phyloP scores from a whole-genome alignment of 1,139 yeast genomes.

The Pichia sp. region DNA sequence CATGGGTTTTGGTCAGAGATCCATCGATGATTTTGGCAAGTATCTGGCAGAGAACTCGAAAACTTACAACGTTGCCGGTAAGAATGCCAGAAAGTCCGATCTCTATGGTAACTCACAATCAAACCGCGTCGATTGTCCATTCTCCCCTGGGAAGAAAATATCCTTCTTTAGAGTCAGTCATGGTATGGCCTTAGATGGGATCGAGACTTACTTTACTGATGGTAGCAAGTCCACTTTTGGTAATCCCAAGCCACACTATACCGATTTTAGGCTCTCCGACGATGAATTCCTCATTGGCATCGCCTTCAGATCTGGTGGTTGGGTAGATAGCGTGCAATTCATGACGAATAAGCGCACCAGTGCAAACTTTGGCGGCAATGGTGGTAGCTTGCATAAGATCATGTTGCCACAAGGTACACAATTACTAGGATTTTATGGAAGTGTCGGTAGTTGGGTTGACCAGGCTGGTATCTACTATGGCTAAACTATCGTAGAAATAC shows the following conservation, averaged over 20 bases:
- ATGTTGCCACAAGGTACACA: slow-evolving; percentile 52
- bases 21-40: slow-evolving; percentile 38
- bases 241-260: slow-evolving; percentile 46
- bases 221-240: slow-evolving; percentile 40
- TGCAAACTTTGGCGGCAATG: slow-evolving; percentile 55
- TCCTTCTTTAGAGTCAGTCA: slow-evolving; percentile 52
- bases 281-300: slow-evolving; percentile 60
- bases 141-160: slow-evolving; percentile 27
- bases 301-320: slow-evolving; percentile 66
- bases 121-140: slow-evolving; percentile 17
- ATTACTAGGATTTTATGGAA: slow-evolving; percentile 65
- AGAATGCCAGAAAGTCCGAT: slow-evolving; percentile 18
- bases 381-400: slow-evolving; percentile 60
- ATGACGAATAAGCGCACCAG: slow-evolving; percentile 45
- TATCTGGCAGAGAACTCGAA: slow-evolving; percentile 16
- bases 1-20: slow-evolving; percentile 33
- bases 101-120: slow-evolving; percentile 20
- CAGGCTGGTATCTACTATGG: slow-evolving; percentile 61
- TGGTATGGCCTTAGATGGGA: slow-evolving; percentile 77
- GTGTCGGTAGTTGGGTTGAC: slow-evolving; percentile 60
- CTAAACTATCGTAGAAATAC: slow-evolving; percentile 2
- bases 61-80: slow-evolving; percentile 13
- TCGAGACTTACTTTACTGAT: slow-evolving; percentile 33
- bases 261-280: slow-evolving; percentile 47
- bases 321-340: slow-evolving; percentile 83